Percentiles rank a stretch among this genome's conserved stretches.
Evolutionary conservation across 371 early-diverging fungal species (phyloP).

Genomic region (Mortierella sp.): DNA sequence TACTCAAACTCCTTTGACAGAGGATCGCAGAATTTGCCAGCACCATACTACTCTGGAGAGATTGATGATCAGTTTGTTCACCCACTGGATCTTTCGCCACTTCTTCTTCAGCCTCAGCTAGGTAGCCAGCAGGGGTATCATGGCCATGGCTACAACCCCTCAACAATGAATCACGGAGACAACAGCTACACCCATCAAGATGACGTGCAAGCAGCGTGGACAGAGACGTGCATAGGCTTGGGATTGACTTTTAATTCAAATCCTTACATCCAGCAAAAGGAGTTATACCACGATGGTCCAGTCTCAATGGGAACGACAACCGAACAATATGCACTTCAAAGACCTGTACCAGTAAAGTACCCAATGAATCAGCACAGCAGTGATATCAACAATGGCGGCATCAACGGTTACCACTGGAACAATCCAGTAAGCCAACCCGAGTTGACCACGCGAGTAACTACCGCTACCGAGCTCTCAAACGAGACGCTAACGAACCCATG

Average conservation of each 20-base stretch:
- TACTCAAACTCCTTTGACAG: not conserved
- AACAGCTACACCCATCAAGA: not conserved
- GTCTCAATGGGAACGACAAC: not conserved
- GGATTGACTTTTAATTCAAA: constrained; percentile 20
- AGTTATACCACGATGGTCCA: not conserved
- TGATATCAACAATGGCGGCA: not conserved
- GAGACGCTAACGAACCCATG: constrained; percentile 9
- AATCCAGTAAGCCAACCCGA: constrained; percentile 2
- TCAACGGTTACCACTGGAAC: not conserved
- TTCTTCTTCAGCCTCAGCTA: constrained; percentile 13
- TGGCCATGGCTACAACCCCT: not conserved
- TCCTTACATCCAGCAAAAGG: not conserved
- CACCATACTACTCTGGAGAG: not conserved
- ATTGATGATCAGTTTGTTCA: constrained; percentile 21
- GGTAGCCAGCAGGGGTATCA: constrained; percentile 1
- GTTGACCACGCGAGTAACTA: constrained; percentile 3
- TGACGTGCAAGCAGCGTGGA: constrained; percentile 18
- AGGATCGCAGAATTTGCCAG: not conserved
- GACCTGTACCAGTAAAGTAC: constrained; percentile 11
- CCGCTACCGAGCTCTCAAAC: constrained; percentile 1
- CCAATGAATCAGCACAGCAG: not conserved
- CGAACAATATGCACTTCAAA: not conserved
- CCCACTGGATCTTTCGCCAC: constrained; percentile 32
- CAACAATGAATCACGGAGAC: not conserved
- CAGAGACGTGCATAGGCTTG: constrained; percentile 20